Evolutionary conservation across 2,329 filamentous ascomycete genomes (phyloP).

Genomic region (Xylariaceae sp.): DNA sequence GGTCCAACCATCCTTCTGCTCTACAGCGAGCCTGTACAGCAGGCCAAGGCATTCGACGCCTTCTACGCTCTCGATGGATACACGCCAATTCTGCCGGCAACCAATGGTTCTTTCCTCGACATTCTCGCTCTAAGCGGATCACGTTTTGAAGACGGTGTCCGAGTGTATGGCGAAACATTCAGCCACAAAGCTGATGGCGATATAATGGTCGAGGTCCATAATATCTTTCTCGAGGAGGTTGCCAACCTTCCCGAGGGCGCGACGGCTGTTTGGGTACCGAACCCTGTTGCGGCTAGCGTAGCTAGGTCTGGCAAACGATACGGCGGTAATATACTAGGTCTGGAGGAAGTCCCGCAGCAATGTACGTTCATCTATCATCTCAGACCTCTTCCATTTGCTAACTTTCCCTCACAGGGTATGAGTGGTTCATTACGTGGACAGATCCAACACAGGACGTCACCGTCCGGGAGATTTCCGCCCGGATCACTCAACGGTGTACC

Average conservation of each 20-base stretch:
- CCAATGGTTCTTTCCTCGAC: conserved; percentile 23
- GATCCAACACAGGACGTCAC: conserved; percentile 19
- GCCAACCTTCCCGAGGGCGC: conserved; percentile 19
- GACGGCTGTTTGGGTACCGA: conserved; percentile 25
- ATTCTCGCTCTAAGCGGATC: conserved; percentile 19
- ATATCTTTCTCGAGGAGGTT: conserved; percentile 23
- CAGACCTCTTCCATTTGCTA: background rate
- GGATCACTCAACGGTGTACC: conserved; percentile 21
- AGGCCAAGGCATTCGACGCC: conserved; percentile 18
- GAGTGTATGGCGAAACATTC: conserved; percentile 27
- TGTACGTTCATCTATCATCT: conserved; percentile 13
- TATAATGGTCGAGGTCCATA: conserved; percentile 22
- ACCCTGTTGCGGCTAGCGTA: conserved; percentile 23
- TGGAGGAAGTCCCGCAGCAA: conserved; percentile 23
- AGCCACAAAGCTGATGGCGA: conserved; percentile 19
- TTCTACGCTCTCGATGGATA: conserved; percentile 23
- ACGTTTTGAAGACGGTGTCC: conserved; percentile 16
- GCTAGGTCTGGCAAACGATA: conserved; percentile 21
- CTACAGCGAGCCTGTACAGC: conserved; percentile 15
- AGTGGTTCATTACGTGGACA: conserved; percentile 25
- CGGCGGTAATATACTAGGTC: conserved; percentile 24
- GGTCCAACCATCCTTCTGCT: conserved; percentile 25
- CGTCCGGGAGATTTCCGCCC: conserved; percentile 16
- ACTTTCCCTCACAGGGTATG: conserved; percentile 20
- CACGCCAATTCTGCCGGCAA: conserved; percentile 10